These are phyloP conservation scores for Andalucia godoyi DNA, from an alignment of 78 protist genomes.

Conservation along the genomic window DNA sequence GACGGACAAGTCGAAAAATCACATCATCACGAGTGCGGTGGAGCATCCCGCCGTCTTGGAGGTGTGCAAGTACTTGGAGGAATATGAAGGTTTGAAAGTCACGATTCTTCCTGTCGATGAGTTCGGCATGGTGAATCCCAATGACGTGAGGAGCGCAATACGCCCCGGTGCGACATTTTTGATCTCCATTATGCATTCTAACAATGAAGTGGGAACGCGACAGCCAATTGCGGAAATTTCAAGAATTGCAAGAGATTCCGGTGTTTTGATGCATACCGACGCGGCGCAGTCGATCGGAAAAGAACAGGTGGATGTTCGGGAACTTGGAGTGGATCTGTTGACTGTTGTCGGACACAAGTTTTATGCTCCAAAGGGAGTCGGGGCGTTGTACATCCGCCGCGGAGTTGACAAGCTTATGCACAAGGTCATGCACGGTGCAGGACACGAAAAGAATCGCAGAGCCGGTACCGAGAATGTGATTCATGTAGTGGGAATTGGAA, in stretches of 20 bases:
- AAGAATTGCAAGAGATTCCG: background rate
- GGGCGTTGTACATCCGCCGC: slow-evolving; percentile 40
- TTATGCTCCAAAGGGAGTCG: slow-evolving; percentile 58
- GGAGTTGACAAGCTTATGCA: background rate
- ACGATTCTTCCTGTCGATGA: background rate
- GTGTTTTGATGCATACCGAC: slow-evolving; percentile 32
- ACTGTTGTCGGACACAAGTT: slow-evolving; percentile 44
- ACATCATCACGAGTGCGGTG: slow-evolving; percentile 28
- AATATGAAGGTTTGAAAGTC: background rate
- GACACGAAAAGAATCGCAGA: slow-evolving; percentile 29
- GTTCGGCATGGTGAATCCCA: background rate
- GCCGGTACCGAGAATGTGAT: slow-evolving; percentile 41
- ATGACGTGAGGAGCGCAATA: background rate
- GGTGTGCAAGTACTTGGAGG: slow-evolving; percentile 12
- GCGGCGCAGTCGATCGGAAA: slow-evolving; percentile 53
- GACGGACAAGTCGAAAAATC: background rate
- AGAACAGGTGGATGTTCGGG: slow-evolving; percentile 5
- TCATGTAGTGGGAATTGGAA: slow-evolving; percentile 25
- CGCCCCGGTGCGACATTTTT: background rate
- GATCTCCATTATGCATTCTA: slow-evolving; percentile 31
- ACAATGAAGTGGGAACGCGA: slow-evolving; percentile 39
- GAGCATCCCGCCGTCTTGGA: slow-evolving; percentile 30
- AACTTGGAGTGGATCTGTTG: slow-evolving; percentile 19
- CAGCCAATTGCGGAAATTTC: slow-evolving; percentile 22
- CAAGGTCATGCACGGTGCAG: slow-evolving; percentile 28